These are phyloP conservation scores for Schizothecium vesticola DNA, from an alignment of 495 filamentous ascomycete species.

Conservation along the genomic window DNA sequence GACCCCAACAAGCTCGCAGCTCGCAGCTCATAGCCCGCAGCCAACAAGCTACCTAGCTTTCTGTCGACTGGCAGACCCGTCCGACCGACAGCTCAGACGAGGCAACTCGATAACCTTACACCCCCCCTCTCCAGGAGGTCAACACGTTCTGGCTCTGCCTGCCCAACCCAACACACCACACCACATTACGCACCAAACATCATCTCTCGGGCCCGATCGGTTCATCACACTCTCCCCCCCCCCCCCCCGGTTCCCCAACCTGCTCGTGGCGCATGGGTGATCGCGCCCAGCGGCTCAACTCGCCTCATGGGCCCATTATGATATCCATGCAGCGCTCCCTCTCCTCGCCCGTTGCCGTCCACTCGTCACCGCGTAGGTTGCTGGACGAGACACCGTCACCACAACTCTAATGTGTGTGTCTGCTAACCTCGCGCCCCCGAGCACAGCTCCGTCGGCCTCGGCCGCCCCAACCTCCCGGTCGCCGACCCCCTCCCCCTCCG, in stretches of 20 bases:
- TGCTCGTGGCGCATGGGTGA: conserved; percentile 27
- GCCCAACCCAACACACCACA: conserved; percentile 4
- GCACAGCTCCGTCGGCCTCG: conserved; percentile 27
- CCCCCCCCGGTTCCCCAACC: conserved; percentile 3
- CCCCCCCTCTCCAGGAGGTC: background rate
- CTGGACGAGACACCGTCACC: conserved; percentile 5
- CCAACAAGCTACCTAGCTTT: background rate
- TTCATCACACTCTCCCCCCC: background rate
- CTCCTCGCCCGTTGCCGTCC: conserved; percentile 47
- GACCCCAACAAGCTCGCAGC: conserved; percentile 4
- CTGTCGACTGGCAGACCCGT: background rate
- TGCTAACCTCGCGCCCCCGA: conserved; percentile 30
- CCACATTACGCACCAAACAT: background rate
- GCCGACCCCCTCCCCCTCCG: conserved; percentile 39
- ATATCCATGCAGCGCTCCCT: conserved; percentile 52
- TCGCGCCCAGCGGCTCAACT: conserved; percentile 20
- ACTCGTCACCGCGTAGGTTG: conserved; percentile 48
- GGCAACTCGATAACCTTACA: background rate
- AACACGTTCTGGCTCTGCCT: background rate
- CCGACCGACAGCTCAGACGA: background rate
- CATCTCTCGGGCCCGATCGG: conserved; percentile 3
- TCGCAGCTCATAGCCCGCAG: conserved; percentile 7
- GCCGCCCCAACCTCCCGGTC: conserved; percentile 35
- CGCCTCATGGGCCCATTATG: conserved; percentile 44
- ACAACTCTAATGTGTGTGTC: conserved; percentile 10